Evolutionary conservation across 2,329 filamentous ascomycete species (phyloP), one percentile per base, ranked within the genome.

Genomic region (Hypoxylon sp.): DNA sequence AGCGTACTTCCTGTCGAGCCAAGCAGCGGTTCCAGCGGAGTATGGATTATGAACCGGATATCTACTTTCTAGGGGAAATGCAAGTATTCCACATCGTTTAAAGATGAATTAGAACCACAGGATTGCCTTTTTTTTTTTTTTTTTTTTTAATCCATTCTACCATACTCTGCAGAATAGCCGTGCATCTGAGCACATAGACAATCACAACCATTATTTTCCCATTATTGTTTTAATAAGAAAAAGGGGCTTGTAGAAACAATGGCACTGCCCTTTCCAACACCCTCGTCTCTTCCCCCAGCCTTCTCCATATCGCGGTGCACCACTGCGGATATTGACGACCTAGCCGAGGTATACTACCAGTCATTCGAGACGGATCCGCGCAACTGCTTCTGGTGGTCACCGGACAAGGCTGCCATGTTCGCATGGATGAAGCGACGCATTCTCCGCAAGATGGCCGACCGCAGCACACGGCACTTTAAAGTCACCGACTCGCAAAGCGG

Each of bases 391-490:
- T 79, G 77, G 76, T 78, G 77, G 77, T 55, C 77, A 13, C 31
- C 64, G 2, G 73, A 73, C 29, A 65, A 52, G 32, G 65, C 62
- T 2, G 52, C 70, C 39, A 76, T 76, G 72, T 6, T 68, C 11
- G 58, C 65, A 19, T 82, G 80, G 79, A 74, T 80, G 19, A 70
- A 57, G 5, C 46, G 10, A 2, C 76, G 78, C 44, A 74, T 79
- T 47, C 55, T 47, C 27, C 47, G 39, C 1, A 76, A 76, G 52
- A 65, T 82, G 58, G 8, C 32, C n/a, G 71, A 79, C 27, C 76
- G 65, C 6, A 67, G 69, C 13, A 69, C 76, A 19, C 75, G 75
- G 3, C 73, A 76, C 62, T 81, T 78, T 70, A 80, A 80, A 63
- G 65, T 81, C 27, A 70, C 72, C 32, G 76, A 81, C 56, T 53